Conservation (phyloP, 306 rosid species). For the Gleditsia sinensis region DNA sequence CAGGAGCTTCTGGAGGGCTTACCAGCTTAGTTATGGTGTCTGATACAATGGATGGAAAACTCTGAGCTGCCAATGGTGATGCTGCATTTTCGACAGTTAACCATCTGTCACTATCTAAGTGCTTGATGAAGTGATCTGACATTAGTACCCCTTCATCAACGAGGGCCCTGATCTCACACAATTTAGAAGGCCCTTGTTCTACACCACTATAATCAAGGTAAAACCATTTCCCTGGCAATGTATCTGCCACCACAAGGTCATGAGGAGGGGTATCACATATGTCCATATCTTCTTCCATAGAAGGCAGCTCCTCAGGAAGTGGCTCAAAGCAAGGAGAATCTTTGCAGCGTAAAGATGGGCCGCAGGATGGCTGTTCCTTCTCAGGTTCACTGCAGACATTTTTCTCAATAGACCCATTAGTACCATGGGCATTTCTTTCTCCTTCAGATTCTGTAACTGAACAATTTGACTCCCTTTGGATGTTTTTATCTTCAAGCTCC, state of each 20-base stretch:
- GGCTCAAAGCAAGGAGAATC: constrained; percentile 55
- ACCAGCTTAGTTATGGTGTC: constrained; percentile 81
- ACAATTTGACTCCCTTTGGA: constrained; percentile 56
- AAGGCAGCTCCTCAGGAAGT: constrained; percentile 75
- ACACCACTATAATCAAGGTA: constrained; percentile 83
- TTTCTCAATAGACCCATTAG: constrained; percentile 49
- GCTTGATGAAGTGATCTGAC: constrained; percentile 94
- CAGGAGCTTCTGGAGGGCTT: constrained; percentile 97
- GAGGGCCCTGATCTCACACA: constrained; percentile 77
- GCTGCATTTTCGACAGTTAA: constrained; percentile 91
- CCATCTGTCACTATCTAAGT: constrained; percentile 93
- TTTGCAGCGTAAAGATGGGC: constrained; percentile 53
- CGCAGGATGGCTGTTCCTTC: constrained; percentile 59
- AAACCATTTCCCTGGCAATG: constrained; percentile 86
- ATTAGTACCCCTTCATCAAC: constrained; percentile 82
- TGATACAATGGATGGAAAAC: constrained; percentile 69
- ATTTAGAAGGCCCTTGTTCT: constrained; percentile 83
- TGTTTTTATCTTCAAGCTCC: constrained; percentile 62
- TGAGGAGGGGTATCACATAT: constrained; percentile 99
- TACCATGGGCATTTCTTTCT: constrained; percentile 44
- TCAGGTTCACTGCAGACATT: constrained; percentile 41
- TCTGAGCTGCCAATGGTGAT: constrained; percentile 69
- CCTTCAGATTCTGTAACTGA: constrained; percentile 62
- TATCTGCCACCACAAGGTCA: constrained; percentile 64
- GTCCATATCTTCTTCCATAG: constrained; percentile 99